Evolutionary conservation across 2,329 filamentous ascomycete genomes (phyloP).

Genomic region (Microcyclospora pomicola): DNA sequence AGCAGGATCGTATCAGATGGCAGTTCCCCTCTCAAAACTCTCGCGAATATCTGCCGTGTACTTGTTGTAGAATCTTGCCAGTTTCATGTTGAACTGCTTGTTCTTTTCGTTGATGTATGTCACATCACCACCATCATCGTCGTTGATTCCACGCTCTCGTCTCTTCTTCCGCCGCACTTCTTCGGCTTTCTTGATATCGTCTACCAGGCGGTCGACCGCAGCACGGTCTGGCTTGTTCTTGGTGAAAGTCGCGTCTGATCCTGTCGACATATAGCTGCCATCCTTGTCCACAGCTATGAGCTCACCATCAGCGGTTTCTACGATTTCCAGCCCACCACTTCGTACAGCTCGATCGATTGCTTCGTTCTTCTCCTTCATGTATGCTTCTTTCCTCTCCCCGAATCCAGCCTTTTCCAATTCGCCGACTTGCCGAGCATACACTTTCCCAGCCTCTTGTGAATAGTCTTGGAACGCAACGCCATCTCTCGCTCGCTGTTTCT

Average conservation of each 20-base stretch:
- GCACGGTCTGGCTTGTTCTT: constrained; percentile 79
- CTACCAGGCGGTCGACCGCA: constrained; percentile 75
- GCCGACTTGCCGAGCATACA: constrained; percentile 82
- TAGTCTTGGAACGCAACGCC: constrained; percentile 87
- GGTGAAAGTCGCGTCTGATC: constrained; percentile 58
- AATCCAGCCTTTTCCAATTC: constrained; percentile 44
- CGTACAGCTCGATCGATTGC: constrained; percentile 75
- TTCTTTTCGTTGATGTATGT: constrained; percentile 99
- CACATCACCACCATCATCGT: constrained; percentile 75
- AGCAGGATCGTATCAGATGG: constrained; percentile 48
- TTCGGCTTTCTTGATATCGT: constrained; percentile 77
- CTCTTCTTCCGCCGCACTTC: constrained; percentile 76
- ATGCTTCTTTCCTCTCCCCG: constrained; percentile 48
- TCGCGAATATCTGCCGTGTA: constrained; percentile 95
- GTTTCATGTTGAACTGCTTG: constrained; percentile 98
- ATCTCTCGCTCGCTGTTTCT: constrained; percentile 68
- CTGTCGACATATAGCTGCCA: constrained; percentile 76
- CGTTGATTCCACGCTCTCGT: constrained; percentile 58
- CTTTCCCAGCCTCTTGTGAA: constrained; percentile 71
- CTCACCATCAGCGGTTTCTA: constrained; percentile 91
- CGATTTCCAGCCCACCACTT: constrained; percentile 74
- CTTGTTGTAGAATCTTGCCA: constrained; percentile 93
- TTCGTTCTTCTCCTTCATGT: constrained; percentile 72
- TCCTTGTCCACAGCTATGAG: constrained; percentile 86
- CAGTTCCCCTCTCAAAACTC: constrained; percentile 92